These are phyloP conservation scores for Aquilaria malaccensis DNA, from an alignment of 345 rosid genomes.

Conservation along the genomic window DNA sequence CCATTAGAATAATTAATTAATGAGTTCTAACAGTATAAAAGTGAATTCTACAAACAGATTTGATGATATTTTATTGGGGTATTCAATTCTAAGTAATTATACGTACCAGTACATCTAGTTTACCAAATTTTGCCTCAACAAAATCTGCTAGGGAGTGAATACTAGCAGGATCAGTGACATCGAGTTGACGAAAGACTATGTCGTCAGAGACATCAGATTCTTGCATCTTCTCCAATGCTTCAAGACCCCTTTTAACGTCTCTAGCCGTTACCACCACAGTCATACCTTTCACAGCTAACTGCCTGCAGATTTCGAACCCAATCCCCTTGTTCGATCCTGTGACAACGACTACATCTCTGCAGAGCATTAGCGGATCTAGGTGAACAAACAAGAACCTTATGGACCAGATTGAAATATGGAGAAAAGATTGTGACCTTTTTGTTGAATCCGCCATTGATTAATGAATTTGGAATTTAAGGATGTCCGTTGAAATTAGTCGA, in stretches of 20 bases:
- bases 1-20: too few relatives aligned
- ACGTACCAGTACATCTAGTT: conserved; percentile 33
- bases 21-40: too few relatives aligned
- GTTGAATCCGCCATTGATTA: conserved; percentile 3
- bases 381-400: not conserved
- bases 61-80: too few relatives aligned
- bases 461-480: too few relatives aligned
- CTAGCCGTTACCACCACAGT: conserved; percentile 19
- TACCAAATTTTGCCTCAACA: conserved; percentile 22
- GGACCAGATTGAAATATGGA: not conserved
- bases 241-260: conserved; percentile 20
- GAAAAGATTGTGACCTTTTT: not conserved
- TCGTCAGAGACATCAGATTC: conserved; percentile 5
- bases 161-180: conserved; percentile 24
- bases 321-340: conserved; percentile 37
- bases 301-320: conserved; percentile 26
- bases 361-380: conserved; percentile 13
- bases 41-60: too few relatives aligned
- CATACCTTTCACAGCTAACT: conserved; percentile 17
- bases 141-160: conserved; percentile 23
- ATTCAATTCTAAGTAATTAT: too few relatives aligned
- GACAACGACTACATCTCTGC: conserved; percentile 24
- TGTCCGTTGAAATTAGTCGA: too few relatives aligned
- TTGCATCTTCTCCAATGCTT: conserved; percentile 22
- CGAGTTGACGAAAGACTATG: conserved; percentile 32